A percentile compares a stretch with the other conserved stretches of the same genome.
Conservation (phyloP, 306 rosid species). For the Castanea crenata region DNA sequence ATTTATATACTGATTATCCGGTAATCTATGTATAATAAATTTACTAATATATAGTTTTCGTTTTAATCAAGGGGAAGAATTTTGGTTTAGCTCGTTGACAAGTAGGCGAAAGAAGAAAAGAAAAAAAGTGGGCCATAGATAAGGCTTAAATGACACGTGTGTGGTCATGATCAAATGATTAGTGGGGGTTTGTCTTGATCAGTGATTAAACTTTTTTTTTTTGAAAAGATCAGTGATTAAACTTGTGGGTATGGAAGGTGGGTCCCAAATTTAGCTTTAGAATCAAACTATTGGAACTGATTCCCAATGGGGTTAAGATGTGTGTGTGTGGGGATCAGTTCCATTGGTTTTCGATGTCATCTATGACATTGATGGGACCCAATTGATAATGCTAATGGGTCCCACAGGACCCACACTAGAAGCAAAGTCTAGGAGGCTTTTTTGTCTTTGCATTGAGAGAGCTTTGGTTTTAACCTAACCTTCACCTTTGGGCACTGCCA, state of each 20-base stretch:
- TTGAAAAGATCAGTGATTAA: too few relatives aligned
- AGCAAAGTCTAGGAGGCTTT: not conserved
- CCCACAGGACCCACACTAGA: not conserved
- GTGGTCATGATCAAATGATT: not conserved
- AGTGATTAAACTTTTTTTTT: not conserved
- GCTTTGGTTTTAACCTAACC: not conserved
- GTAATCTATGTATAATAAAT: conserved; percentile 11
- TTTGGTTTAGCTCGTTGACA: not conserved
- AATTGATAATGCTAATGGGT: not conserved
- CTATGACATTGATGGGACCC: conserved; percentile 7
- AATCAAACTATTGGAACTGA: not conserved
- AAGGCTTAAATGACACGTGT: conserved; percentile 3
- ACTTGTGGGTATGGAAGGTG: not conserved
- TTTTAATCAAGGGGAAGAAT: not conserved
- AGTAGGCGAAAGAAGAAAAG: too few relatives aligned
- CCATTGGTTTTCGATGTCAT: not conserved
- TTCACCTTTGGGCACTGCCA: not conserved
- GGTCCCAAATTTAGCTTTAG: conserved; percentile 2
- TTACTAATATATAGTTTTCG: not conserved
- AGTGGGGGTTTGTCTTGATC: not conserved
- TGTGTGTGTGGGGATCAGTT: not conserved
- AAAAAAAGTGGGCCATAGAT: not conserved
- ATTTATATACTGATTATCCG: not conserved
- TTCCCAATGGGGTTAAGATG: not conserved
- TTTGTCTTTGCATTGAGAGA: not conserved